A percentile compares a stretch with the other conserved stretches of the same genome.
Evolutionary conservation across 495 filamentous ascomycete species (phyloP).

Genomic region (Acidomyces sp.): DNA sequence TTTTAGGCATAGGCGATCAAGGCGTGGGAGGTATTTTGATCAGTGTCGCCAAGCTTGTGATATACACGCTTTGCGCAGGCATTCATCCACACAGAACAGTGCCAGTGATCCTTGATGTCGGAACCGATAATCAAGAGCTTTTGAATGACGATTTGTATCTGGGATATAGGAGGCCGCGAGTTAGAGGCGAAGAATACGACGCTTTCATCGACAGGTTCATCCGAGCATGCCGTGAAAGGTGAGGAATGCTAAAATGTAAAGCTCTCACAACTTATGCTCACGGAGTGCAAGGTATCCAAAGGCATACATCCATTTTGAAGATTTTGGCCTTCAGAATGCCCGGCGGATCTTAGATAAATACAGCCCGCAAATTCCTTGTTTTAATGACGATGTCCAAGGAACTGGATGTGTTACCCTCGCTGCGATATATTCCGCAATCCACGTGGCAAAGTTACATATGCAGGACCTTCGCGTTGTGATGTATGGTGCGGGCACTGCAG

Average conservation of each 20-base stretch:
- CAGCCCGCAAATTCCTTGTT: conserved; percentile 57
- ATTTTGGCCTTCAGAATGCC: conserved; percentile 46
- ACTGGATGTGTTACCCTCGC: conserved; percentile 81
- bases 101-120: conserved; percentile 77
- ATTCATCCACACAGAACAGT: conserved; percentile 69
- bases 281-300: conserved; percentile 67
- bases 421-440: conserved; percentile 58
- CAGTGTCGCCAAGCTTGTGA: conserved; percentile 65
- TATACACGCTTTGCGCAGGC: conserved; percentile 75
- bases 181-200: conserved; percentile 64
- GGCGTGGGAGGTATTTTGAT: conserved; percentile 83
- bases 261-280: too few species aligned
- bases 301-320: conserved; percentile 74
- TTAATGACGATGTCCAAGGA: conserved; percentile 88
- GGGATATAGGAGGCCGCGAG: conserved; percentile 53
- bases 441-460: conserved; percentile 54
- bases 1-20: conserved; percentile 83
- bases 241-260: too few species aligned
- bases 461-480: conserved; percentile 55
- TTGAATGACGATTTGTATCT: conserved; percentile 73
- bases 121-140: conserved; percentile 68
- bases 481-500: conserved; percentile 76
- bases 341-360: conserved; percentile 64
- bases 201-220: conserved; percentile 66
- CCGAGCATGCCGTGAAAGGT: conserved; percentile 44